phyloP scores from a whole-genome alignment of 805 yeast species.

The Ogataea ramenticola region DNA sequence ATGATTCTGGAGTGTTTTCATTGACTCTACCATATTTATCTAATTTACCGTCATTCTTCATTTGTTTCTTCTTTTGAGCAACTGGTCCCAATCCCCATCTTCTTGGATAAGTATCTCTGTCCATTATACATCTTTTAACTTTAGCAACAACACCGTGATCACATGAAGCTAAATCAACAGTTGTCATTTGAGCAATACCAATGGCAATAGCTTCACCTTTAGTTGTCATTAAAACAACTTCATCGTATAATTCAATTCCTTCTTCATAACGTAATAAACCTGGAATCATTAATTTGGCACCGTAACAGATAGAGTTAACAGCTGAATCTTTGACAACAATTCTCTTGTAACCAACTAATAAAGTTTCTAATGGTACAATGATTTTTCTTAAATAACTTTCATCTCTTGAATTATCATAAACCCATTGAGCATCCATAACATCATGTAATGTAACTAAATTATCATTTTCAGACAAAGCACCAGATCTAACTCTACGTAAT shows the following conservation, averaged over 20 bases:
- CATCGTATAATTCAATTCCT: constrained; percentile 95
- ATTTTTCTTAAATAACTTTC: constrained; percentile 92
- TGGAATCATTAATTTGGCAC: constrained; percentile 98
- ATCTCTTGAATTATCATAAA: constrained; percentile 94
- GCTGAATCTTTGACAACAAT: constrained; percentile 89
- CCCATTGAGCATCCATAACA: constrained; percentile 97
- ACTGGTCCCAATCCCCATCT: constrained; percentile 99
- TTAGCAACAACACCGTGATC: constrained; percentile 98
- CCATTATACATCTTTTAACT: constrained; percentile 99
- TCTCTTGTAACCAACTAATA: constrained; percentile 93
- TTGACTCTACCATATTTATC: constrained; percentile 92
- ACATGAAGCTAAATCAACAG: constrained; percentile 92
- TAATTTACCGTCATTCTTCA: constrained; percentile 94
- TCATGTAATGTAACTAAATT: constrained; percentile 94
- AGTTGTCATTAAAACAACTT: constrained; percentile 95
- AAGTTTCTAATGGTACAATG: constrained; percentile 90
- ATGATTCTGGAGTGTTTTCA: constrained; percentile 87
- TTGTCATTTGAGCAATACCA: constrained; percentile 98
- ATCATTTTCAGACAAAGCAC: constrained; percentile 87
- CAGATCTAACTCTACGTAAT: constrained; percentile 97
- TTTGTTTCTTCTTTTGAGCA: constrained; percentile 96
- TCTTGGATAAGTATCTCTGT: constrained; percentile 98
- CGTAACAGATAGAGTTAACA: constrained; percentile 96
- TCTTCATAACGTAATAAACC: constrained; percentile 96
- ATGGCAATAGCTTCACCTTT: constrained; percentile 99